phyloP scores from a whole-genome alignment of 176 grass and related monocot species.

The Ensete ventricosum region DNA sequence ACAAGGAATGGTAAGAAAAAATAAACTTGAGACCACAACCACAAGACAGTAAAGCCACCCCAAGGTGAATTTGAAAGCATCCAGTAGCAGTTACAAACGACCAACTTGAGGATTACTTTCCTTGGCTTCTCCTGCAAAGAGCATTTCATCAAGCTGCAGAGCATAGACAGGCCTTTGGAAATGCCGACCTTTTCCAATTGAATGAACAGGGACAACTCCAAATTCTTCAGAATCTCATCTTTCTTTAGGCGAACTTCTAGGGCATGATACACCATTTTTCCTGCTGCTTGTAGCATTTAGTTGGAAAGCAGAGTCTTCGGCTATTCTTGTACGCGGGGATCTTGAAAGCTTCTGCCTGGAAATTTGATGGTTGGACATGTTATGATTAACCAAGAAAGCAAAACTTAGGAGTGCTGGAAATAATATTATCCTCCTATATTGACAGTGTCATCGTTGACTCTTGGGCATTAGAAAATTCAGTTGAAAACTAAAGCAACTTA shows the following conservation, averaged over 20 bases:
- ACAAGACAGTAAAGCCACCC: background rate
- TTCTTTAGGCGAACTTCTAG: background rate
- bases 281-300: background rate
- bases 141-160: background rate
- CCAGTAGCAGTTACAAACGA: background rate
- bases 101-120: background rate
- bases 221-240: background rate
- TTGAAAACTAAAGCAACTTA: too few relatives aligned
- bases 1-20: constrained; percentile 1
- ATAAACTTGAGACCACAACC: background rate
- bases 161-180: background rate
- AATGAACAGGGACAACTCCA: background rate
- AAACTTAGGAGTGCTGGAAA: background rate
- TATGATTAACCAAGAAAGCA: background rate
- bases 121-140: background rate
- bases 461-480: too few relatives aligned
- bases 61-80: background rate
- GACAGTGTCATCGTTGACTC: too few relatives aligned
- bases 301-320: background rate
- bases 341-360: background rate
- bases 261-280: background rate
- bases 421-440: too few relatives aligned
- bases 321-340: background rate
- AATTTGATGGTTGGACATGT: background rate
- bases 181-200: too few relatives aligned